Conservation (phyloP, 2,329 filamentous ascomycete genomes). For the Aspergillus clavatus region DNA sequence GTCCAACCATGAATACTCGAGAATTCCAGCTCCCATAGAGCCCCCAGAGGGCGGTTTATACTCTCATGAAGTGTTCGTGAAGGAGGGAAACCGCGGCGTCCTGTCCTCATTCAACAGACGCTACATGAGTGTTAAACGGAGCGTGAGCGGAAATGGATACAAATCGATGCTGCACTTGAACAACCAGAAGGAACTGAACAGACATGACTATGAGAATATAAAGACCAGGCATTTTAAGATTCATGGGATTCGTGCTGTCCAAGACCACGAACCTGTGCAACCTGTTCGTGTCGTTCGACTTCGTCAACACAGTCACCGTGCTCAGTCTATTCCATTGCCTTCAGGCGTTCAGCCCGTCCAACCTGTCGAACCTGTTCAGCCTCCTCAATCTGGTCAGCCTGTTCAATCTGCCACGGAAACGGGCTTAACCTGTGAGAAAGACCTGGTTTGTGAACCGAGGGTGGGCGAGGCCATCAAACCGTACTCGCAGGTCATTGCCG, state of each 20-base stretch:
- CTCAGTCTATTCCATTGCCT: no score
- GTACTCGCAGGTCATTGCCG: not conserved
- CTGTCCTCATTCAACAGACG: slow-evolving; percentile 9
- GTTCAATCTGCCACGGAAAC: not conserved
- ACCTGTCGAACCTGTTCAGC: not conserved
- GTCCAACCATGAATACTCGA: slow-evolving; percentile 4
- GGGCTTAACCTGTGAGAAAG: not conserved
- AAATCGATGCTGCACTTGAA: not conserved
- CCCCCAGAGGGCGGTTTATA: slow-evolving; percentile 6
- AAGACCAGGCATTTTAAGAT: not conserved
- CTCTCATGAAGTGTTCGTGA: slow-evolving; percentile 12
- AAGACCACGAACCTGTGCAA: not conserved
- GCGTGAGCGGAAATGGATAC: not conserved
- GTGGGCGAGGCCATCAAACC: not conserved
- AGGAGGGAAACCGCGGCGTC: slow-evolving; percentile 12
- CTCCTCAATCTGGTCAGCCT: not conserved
- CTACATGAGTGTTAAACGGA: not conserved
- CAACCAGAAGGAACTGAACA: not conserved
- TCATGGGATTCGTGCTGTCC: not conserved
- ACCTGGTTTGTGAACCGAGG: not conserved
- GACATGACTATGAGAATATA: not conserved
- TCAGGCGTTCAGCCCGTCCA: no score
- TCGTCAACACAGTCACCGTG: not conserved
- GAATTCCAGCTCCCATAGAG: slow-evolving; percentile 12
- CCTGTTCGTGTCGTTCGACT: not conserved